Conservation (phyloP, 495 filamentous ascomycete species). For the Chaetomium cochliodes region DNA sequence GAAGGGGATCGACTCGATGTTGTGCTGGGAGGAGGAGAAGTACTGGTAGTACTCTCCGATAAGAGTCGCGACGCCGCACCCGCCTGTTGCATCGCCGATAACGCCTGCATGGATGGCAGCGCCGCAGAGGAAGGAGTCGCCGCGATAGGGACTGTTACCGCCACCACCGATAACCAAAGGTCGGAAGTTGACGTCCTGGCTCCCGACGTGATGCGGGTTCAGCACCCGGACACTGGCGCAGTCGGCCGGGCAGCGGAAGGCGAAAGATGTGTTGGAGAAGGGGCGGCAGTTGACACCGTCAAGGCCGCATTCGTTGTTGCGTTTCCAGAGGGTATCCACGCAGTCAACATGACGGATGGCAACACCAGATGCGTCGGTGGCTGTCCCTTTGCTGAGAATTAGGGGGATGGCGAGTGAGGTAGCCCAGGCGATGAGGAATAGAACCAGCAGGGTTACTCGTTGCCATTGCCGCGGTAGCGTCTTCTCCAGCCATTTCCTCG, state of each 20-base stretch:
- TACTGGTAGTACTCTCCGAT: constrained; percentile 67
- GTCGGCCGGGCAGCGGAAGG: constrained; percentile 78
- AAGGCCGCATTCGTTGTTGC: constrained; percentile 69
- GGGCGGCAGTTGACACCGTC: constrained; percentile 75
- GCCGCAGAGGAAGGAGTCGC: constrained; percentile 67
- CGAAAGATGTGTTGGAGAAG: constrained; percentile 62
- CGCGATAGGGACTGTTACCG: constrained; percentile 56
- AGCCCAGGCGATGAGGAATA: constrained; percentile 65
- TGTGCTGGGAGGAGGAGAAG: constrained; percentile 56
- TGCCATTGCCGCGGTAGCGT: constrained; percentile 59
- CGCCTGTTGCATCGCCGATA: constrained; percentile 64
- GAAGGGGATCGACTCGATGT: constrained; percentile 66
- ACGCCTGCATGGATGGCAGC: constrained; percentile 55
- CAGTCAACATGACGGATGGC: constrained; percentile 61
- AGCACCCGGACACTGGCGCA: constrained; percentile 64
- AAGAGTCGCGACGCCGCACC: constrained; percentile 60
- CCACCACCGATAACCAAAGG: constrained; percentile 73
- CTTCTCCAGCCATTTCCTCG: constrained; percentile 56
- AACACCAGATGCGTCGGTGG: constrained; percentile 59
- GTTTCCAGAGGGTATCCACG: constrained; percentile 57
- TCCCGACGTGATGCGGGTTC: constrained; percentile 70
- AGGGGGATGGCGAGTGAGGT: constrained; percentile 55
- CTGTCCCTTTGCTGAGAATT: constrained; percentile 59
- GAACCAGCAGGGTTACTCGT: constrained; percentile 53
- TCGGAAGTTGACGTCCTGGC: constrained; percentile 65